A percentile compares a stretch with the other conserved stretches of the same genome.
These are phyloP conservation scores for Pseudognaphalium luteoalbum DNA, from an alignment of 129 eudicot genomes.

Conservation along the genomic window DNA sequence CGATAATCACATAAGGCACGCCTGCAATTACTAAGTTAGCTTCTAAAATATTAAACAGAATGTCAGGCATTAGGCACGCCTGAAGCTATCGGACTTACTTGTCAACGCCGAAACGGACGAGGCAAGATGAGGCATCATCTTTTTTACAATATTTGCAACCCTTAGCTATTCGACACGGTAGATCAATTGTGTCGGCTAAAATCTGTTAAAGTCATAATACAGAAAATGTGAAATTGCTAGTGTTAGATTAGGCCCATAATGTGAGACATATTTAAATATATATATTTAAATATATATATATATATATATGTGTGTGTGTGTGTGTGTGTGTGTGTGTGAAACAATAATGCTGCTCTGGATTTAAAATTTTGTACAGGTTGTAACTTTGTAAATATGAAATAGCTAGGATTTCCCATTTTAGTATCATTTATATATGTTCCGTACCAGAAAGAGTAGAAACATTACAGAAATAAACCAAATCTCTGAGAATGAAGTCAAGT, in stretches of 20 bases:
- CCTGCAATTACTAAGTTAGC: neutral
- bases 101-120: conserved; percentile 69
- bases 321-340: too few relatives aligned
- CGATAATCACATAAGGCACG: neutral
- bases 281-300: too few relatives aligned
- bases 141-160: conserved; percentile 79
- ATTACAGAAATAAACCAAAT: conserved; percentile 2
- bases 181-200: conserved; percentile 71
- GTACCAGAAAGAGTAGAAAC: conserved; percentile 7
- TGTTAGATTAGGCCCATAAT: conserved; percentile 13
- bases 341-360: neutral
- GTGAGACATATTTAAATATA: conserved; percentile 22
- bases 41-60: conserved; percentile 1
- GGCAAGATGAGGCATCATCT: conserved; percentile 77
- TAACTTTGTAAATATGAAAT: conserved; percentile 10
- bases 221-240: conserved; percentile 1
- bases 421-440: neutral
- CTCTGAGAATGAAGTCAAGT: conserved; percentile 1
- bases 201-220: conserved; percentile 41
- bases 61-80: neutral
- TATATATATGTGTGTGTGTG: too few relatives aligned
- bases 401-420: conserved; percentile 8
- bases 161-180: conserved; percentile 90
- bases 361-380: neutral
- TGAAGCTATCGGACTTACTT: conserved; percentile 42